Conservation (phyloP, 164 flowering plant species). For the Nymphaea thermarum region DNA sequence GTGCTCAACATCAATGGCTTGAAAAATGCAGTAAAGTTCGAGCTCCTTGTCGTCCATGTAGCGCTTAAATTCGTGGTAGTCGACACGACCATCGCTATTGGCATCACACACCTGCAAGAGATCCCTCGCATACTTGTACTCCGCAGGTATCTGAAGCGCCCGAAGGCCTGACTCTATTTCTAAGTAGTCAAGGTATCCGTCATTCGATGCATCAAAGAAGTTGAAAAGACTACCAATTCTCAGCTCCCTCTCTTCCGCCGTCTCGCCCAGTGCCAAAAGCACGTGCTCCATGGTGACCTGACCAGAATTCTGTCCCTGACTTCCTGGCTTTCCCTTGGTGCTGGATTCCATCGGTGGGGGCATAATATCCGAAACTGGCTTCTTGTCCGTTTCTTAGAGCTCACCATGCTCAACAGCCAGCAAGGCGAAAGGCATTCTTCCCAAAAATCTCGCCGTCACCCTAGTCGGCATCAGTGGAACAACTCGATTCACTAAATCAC, state of each 20-base stretch:
- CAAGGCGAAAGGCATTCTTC: background rate
- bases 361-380: slow-evolving; percentile 8
- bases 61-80: slow-evolving; percentile 64
- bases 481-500: background rate
- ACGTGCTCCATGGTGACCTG: slow-evolving; percentile 83
- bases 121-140: slow-evolving; percentile 86
- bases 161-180: slow-evolving; percentile 78
- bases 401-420: slow-evolving; percentile 22
- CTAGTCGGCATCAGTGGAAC: background rate
- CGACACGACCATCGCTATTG: slow-evolving; percentile 74
- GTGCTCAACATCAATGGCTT: slow-evolving; percentile 91
- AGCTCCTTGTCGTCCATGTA: slow-evolving; percentile 96
- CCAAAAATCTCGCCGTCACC: background rate
- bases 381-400: slow-evolving; percentile 17
- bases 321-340: background rate
- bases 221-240: slow-evolving; percentile 62
- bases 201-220: slow-evolving; percentile 53
- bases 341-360: slow-evolving; percentile 7
- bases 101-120: slow-evolving; percentile 68
- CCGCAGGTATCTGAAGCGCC: slow-evolving; percentile 68
- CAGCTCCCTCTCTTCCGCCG: slow-evolving; percentile 76
- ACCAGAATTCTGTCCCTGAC: slow-evolving; percentile 28
- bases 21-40: slow-evolving; percentile 81
- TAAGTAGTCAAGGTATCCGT: slow-evolving; percentile 59
- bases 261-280: slow-evolving; percentile 60